These are phyloP conservation scores for Letharia lupina DNA, from an alignment of 495 filamentous ascomycete genomes.

Conservation along the genomic window DNA sequence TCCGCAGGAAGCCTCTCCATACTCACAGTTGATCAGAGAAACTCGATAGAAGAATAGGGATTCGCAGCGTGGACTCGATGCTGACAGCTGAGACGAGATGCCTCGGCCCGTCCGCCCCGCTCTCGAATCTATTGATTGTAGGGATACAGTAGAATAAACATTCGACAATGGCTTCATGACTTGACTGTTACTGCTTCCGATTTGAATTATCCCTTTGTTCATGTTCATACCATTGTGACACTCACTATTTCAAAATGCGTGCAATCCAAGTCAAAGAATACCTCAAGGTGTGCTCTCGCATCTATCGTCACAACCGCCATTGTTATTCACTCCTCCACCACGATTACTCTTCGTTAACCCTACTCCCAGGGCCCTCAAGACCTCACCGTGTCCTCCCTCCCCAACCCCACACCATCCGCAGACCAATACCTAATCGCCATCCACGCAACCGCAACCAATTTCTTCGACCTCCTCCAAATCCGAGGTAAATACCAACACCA, in stretches of 20 bases:
- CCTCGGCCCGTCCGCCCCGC: slow-evolving; percentile 7
- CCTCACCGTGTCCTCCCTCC: slow-evolving; percentile 63
- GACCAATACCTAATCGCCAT: slow-evolving; percentile 83
- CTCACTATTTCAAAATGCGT: slow-evolving; percentile 49
- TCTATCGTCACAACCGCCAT: neutral
- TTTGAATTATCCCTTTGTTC: neutral
- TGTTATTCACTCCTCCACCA: neutral
- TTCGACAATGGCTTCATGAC: neutral
- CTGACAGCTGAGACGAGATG: slow-evolving; percentile 2
- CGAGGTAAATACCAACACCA: slow-evolving; percentile 62
- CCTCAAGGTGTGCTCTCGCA: slow-evolving; percentile 52
- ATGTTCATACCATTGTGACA: neutral
- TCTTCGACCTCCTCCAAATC: slow-evolving; percentile 91
- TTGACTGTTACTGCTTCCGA: neutral
- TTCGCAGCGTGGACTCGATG: neutral
- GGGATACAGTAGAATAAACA: neutral
- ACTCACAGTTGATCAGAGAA: neutral
- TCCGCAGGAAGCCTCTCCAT: slow-evolving; percentile 68
- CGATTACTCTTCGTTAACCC: neutral
- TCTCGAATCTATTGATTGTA: neutral
- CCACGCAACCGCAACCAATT: slow-evolving; percentile 84
- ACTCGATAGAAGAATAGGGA: neutral
- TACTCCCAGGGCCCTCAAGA: slow-evolving; percentile 51
- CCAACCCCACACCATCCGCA: slow-evolving; percentile 57
- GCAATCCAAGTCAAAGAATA: slow-evolving; percentile 62